Conservation (phyloP, 2,329 filamentous ascomycete species). For the Penicillium sp. region DNA sequence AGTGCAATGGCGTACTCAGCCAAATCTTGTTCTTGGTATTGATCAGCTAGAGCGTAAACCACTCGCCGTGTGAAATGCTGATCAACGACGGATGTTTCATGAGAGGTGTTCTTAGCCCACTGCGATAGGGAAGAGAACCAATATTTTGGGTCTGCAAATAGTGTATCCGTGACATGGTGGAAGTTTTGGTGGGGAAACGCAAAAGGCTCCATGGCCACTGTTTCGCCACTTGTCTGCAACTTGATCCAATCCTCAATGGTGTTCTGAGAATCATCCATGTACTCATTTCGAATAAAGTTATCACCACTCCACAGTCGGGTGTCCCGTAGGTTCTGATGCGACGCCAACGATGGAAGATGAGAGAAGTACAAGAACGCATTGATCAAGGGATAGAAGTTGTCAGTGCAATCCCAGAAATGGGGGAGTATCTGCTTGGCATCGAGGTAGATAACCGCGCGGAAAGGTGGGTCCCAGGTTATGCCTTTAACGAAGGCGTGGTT, state of each 20-base stretch:
- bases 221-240: conserved; percentile 3
- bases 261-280: conserved; percentile 31
- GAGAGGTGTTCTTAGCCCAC: conserved; percentile 30
- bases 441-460: conserved; percentile 75
- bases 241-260: conserved; percentile 31
- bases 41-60: conserved; percentile 60
- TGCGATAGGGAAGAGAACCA: conserved; percentile 49
- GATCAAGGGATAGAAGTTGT: conserved; percentile 55
- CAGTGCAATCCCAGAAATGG: conserved; percentile 24
- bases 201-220: conserved; percentile 26
- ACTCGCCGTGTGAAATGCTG: conserved; percentile 54
- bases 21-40: conserved; percentile 52
- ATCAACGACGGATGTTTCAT: conserved; percentile 39
- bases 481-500: conserved; percentile 68
- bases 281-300: conserved; percentile 53
- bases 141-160: conserved; percentile 54
- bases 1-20: conserved; percentile 72
- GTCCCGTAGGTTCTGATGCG: conserved; percentile 22
- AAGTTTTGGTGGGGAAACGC: conserved; percentile 42
- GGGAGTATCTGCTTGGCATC: conserved; percentile 70
- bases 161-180: conserved; percentile 51
- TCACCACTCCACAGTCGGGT: conserved; percentile 52
- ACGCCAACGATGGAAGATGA: conserved; percentile 59
- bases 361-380: conserved; percentile 73
- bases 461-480: conserved; percentile 66